Percentiles rank a stretch among this genome's conserved stretches.
Evolutionary conservation across 495 filamentous ascomycete genomes (phyloP).

Genomic region (Choiromyces venosus): DNA sequence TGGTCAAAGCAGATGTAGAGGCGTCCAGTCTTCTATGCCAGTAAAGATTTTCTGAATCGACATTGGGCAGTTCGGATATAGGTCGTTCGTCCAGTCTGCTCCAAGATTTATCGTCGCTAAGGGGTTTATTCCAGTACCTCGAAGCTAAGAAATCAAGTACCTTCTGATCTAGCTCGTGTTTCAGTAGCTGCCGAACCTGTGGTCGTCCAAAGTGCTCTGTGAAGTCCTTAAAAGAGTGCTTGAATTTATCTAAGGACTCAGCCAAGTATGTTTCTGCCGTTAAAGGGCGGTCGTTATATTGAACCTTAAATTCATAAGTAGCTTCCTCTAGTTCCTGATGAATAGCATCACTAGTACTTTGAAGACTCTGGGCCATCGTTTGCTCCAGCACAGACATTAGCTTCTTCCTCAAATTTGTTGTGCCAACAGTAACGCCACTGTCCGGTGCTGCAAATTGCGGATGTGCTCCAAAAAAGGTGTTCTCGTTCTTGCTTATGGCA

Average conservation of each 20-base stretch:
- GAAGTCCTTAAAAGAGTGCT: conserved; percentile 94
- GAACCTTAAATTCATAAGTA: conserved; percentile 98
- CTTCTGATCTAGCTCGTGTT: conserved; percentile 86
- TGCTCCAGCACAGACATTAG: conserved; percentile 96
- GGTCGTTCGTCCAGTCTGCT: conserved; percentile 33
- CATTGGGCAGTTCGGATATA: conserved; percentile 39
- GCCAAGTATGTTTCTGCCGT: conserved; percentile 95
- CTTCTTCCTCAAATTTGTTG: conserved; percentile 81
- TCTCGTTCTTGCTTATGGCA: conserved; percentile 81
- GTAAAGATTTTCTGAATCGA: conserved; percentile 50
- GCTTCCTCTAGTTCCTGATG: conserved; percentile 94
- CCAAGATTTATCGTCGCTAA: conserved; percentile 60
- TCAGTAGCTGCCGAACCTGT: conserved; percentile 82
- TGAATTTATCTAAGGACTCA: conserved; percentile 90
- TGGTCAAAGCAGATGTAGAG: conserved; percentile 80
- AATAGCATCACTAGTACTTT: conserved; percentile 82
- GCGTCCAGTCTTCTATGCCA: conserved; percentile 96
- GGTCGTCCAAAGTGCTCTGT: conserved; percentile 81
- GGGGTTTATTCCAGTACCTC: conserved; percentile 96
- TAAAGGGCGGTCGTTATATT: conserved; percentile 94
- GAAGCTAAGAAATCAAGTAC: conserved; percentile 93
- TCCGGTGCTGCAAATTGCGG: conserved; percentile 71
- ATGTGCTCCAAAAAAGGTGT: conserved; percentile 78
- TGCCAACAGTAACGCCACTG: conserved; percentile 65
- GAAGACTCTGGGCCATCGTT: conserved; percentile 87